Conservation (phyloP, 2,329 filamentous ascomycete genomes). For the Emmonsia crescens region DNA sequence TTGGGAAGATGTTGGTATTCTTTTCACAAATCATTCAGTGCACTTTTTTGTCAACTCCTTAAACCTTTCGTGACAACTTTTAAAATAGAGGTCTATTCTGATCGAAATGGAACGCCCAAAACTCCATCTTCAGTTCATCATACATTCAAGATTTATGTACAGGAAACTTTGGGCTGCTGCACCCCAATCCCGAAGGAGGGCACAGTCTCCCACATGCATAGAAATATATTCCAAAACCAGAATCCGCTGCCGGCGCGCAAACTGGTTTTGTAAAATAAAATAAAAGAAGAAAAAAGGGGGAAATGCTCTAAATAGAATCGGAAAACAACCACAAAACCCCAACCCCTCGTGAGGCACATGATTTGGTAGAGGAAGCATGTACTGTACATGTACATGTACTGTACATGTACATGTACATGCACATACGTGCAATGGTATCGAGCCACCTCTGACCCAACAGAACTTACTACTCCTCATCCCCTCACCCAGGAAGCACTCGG, state of each 20-base stretch:
- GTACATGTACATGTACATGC: neutral
- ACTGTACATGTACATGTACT: neutral
- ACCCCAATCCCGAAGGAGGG: no score
- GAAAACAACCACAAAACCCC: neutral
- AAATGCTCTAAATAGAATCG: neutral
- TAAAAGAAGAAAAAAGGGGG: neutral
- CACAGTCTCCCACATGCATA: neutral
- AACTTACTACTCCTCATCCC: neutral
- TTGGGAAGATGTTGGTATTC: no score
- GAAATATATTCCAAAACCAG: neutral
- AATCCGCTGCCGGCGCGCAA: neutral
- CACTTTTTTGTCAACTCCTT: no score
- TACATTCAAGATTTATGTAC: neutral
- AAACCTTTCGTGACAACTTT: no score
- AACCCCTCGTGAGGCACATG: neutral
- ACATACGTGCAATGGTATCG: neutral
- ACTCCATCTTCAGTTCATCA: no score
- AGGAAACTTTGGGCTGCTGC: neutral
- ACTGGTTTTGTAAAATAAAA: neutral
- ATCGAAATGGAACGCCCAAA: no score
- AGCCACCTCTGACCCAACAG: neutral
- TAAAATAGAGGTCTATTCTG: no score
- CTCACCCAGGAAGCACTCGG: constrained; percentile 11
- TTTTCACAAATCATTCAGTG: no score
- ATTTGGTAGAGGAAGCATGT: neutral